Evolutionary conservation across 1,284 basidiomycete species (phyloP).

Genomic region (Kalmanozyma brasiliensis): DNA sequence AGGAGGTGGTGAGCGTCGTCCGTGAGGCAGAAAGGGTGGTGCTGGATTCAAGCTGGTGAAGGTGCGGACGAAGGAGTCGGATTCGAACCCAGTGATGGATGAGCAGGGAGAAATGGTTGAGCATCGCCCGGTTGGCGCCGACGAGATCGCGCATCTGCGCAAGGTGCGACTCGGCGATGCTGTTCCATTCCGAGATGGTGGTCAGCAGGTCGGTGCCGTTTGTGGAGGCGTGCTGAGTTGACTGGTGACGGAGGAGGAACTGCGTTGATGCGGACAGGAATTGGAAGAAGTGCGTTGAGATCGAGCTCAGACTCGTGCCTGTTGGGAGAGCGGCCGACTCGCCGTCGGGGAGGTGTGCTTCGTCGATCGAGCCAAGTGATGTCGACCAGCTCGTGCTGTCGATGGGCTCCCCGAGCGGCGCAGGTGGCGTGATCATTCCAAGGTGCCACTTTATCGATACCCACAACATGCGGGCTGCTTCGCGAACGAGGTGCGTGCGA

Average conservation of each 20-base stretch:
- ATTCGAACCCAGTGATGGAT: constrained; percentile 42
- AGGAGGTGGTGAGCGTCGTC: constrained; percentile 20
- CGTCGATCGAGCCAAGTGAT: constrained; percentile 25
- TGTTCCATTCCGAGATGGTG: constrained; percentile 27
- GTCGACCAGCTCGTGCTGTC: constrained; percentile 26
- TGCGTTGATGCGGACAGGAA: constrained; percentile 26
- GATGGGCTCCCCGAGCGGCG: constrained; percentile 22
- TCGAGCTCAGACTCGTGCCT: constrained; percentile 16
- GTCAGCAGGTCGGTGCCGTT: constrained; percentile 6
- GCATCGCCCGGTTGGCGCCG: constrained; percentile 18
- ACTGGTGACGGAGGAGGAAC: constrained; percentile 19
- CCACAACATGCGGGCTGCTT: constrained; percentile 56
- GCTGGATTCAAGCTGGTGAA: constrained; percentile 15
- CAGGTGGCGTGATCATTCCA: constrained; percentile 19
- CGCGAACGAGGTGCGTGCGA: constrained; percentile 58
- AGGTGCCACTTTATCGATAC: constrained; percentile 37
- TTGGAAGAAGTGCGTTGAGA: constrained; percentile 39
- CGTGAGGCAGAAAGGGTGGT: constrained; percentile 13
- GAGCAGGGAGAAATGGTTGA: constrained; percentile 30
- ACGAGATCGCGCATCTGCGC: constrained; percentile 16
- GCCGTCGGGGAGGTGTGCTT: constrained; percentile 41
- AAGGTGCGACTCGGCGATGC: constrained; percentile 26
- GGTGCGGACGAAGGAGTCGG: constrained; percentile 27
- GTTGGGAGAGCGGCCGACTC: constrained; percentile 20
- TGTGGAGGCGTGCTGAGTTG: not conserved